Evolutionary conservation across 2,329 filamentous ascomycete genomes (phyloP).

Genomic region (Alternaria arborescens): DNA sequence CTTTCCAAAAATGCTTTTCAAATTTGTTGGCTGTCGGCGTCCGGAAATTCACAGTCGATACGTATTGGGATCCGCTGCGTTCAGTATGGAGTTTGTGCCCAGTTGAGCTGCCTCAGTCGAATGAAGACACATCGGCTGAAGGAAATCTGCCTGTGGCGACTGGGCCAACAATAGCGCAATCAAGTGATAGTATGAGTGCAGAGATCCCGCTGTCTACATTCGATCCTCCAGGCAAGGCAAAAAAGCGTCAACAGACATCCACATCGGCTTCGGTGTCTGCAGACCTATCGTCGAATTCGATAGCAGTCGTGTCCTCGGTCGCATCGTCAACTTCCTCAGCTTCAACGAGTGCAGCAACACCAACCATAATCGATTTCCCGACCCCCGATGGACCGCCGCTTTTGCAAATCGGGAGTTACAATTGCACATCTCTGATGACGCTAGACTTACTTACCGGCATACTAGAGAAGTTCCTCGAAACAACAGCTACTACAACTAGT

Average conservation of each 20-base stretch:
- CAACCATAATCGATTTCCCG: conserved; percentile 29
- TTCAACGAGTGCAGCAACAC: conserved; percentile 21
- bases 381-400: conserved; percentile 41
- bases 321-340: conserved; percentile 11
- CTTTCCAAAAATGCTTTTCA: conserved; percentile 65
- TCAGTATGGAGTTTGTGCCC: conserved; percentile 69
- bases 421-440: conserved; percentile 63
- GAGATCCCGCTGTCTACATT: conserved; percentile 26
- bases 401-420: conserved; percentile 60
- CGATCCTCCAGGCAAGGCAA: conserved; percentile 5
- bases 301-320: conserved; percentile 1
- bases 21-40: conserved; percentile 70
- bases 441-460: conserved; percentile 60
- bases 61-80: conserved; percentile 69
- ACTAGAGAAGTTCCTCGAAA: conserved; percentile 62
- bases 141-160: conserved; percentile 19
- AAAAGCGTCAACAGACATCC: conserved; percentile 23
- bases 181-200: conserved; percentile 28
- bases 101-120: conserved; percentile 57
- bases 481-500: conserved; percentile 63
- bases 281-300: conserved; percentile 4
- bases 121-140: conserved; percentile 6
- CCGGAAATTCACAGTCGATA: conserved; percentile 65
- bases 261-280: conserved; percentile 3
- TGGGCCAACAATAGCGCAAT: conserved; percentile 22